These are phyloP conservation scores for Pezizomycotina sp. DNA, from an alignment of 2,329 filamentous ascomycete species.

Conservation along the genomic window DNA sequence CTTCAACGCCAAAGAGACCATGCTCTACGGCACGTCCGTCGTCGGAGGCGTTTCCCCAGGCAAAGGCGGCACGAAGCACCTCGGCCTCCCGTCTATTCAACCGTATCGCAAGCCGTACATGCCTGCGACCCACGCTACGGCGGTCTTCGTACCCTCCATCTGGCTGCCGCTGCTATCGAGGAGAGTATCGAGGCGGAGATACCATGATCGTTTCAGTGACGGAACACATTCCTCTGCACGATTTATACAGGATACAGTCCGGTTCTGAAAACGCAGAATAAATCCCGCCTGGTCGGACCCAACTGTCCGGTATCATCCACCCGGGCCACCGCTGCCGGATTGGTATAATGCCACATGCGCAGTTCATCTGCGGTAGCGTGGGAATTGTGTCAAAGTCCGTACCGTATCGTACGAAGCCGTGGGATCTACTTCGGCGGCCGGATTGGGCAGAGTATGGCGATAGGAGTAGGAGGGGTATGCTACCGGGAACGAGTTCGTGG, in stretches of 20 bases:
- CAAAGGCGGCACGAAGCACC: constrained; percentile 51
- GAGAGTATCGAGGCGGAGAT: constrained; percentile 68
- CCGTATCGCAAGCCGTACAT: constrained; percentile 50
- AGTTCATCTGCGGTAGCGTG: constrained; percentile 50
- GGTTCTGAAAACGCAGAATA: constrained; percentile 53
- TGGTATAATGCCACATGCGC: constrained; percentile 61
- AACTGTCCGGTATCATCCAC: constrained; percentile 66
- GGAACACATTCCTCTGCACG: constrained; percentile 63
- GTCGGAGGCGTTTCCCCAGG: constrained; percentile 63
- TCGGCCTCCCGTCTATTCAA: constrained; percentile 57
- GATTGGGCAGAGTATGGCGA: constrained; percentile 58
- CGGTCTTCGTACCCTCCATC: constrained; percentile 63
- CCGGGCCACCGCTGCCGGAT: constrained; percentile 53
- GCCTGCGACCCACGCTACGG: constrained; percentile 60
- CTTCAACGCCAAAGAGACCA: constrained; percentile 56
- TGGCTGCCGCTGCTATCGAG: constrained; percentile 55
- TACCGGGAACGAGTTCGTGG: constrained; percentile 60
- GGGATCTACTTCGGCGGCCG: constrained; percentile 54
- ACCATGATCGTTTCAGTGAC: constrained; percentile 62
- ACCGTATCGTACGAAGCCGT: constrained; percentile 69
- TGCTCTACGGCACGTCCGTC: constrained; percentile 64
- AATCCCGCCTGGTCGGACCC: constrained; percentile 58
- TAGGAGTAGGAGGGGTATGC: constrained; percentile 60
- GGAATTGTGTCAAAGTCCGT: constrained; percentile 65
- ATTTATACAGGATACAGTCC: constrained; percentile 58